Evolutionary conservation across 2,329 filamentous ascomycete species (phyloP).

Genomic region (Alternaria atra): DNA sequence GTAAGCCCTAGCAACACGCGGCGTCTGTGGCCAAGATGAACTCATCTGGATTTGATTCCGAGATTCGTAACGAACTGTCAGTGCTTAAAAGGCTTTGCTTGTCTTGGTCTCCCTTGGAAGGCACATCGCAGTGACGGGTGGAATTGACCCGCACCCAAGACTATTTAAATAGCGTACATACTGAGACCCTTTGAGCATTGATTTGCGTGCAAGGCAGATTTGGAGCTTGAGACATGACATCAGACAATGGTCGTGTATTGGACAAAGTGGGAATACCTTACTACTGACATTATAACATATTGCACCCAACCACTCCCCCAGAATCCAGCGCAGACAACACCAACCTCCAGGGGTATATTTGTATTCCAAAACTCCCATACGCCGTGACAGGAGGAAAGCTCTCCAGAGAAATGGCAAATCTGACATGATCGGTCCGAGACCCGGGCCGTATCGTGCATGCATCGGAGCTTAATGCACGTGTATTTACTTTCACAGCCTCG

Average conservation of each 20-base stretch:
- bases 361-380: neutral
- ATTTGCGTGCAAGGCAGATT: neutral
- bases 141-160: neutral
- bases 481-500: neutral
- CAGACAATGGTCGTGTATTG: neutral
- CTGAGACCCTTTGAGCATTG: neutral
- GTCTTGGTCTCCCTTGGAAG: slow-evolving; percentile 1
- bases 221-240: neutral
- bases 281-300: neutral
- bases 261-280: neutral
- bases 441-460: slow-evolving; percentile 5
- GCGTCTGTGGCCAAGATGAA: neutral
- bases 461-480: neutral
- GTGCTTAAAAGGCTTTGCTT: slow-evolving; percentile 2
- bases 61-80: slow-evolving; percentile 1
- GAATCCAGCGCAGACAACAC: neutral
- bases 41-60: neutral
- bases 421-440: slow-evolving; percentile 4
- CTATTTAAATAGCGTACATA: neutral
- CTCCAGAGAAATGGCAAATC: neutral
- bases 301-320: neutral
- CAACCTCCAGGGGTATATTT: neutral
- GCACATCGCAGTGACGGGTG: neutral
- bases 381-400: neutral
- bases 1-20: slow-evolving; percentile 1